Conservation (phyloP, 1,284 basidiomycete genomes). For the Sphagnurus paluster region DNA sequence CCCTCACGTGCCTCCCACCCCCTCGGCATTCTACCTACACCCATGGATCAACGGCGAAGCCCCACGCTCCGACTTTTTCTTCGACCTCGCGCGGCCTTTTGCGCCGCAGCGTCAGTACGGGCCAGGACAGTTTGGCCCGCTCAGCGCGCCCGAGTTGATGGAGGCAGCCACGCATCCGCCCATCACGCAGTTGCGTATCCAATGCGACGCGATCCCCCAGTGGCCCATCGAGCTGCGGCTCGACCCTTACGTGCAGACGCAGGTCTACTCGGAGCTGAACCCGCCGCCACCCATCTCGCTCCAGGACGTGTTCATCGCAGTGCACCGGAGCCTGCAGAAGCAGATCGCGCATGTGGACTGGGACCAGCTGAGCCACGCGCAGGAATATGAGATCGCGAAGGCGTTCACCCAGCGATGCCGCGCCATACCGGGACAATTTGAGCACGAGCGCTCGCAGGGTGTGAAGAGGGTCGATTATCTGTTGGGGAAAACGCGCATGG, state of each 20-base stretch:
- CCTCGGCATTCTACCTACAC: slow-evolving; percentile 44
- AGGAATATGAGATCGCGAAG: slow-evolving; percentile 45
- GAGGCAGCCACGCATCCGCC: slow-evolving; percentile 60
- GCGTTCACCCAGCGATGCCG: slow-evolving; percentile 59
- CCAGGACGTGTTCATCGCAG: slow-evolving; percentile 54
- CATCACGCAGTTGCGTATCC: slow-evolving; percentile 54
- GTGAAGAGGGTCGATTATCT: slow-evolving; percentile 63
- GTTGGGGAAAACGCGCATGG: slow-evolving; percentile 50
- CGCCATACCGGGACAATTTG: slow-evolving; percentile 36
- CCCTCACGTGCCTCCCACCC: no score
- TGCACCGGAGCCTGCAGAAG: slow-evolving; percentile 52
- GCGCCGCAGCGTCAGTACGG: slow-evolving; percentile 41
- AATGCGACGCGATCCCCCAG: slow-evolving; percentile 53
- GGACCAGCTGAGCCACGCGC: slow-evolving; percentile 38
- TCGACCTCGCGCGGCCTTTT: slow-evolving; percentile 57
- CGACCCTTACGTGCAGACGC: slow-evolving; percentile 24
- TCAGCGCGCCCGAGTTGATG: slow-evolving; percentile 44
- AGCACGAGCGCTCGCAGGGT: slow-evolving; percentile 48
- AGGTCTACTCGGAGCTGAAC: slow-evolving; percentile 14
- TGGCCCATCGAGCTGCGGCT: slow-evolving; percentile 63
- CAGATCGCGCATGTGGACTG: slow-evolving; percentile 60
- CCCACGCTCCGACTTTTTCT: slow-evolving; percentile 44
- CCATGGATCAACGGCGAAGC: slow-evolving; percentile 60
- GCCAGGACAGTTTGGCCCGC: slow-evolving; percentile 33
- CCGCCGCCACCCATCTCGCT: slow-evolving; percentile 54